A percentile compares a stretch with the other conserved stretches of the same genome.
phyloP scores from a whole-genome alignment of 805 yeast genomes.

The Dipodascus geniculatus region DNA sequence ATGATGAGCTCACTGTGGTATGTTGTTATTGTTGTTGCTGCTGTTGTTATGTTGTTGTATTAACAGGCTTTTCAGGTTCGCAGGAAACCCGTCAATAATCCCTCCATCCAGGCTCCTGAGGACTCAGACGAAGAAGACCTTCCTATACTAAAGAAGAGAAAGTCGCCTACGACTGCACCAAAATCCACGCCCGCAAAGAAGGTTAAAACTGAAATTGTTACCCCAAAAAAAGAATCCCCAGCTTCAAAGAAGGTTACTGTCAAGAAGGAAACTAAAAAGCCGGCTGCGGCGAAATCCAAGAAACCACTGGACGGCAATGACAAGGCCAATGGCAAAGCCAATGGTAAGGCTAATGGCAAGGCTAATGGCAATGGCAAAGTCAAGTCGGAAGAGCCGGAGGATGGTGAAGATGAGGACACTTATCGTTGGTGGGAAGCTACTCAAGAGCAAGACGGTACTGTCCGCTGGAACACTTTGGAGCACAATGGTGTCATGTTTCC shows the following conservation, averaged over 20 bases:
- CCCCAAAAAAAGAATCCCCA: neutral
- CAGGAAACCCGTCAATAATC: neutral
- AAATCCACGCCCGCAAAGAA: neutral
- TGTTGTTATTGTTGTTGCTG: too few species aligned
- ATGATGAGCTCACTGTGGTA: neutral
- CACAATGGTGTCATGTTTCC: conserved; percentile 93
- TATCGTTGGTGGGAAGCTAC: conserved; percentile 77
- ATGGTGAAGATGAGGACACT: conserved; percentile 49
- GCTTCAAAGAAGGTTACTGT: conserved; percentile 2
- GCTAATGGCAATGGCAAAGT: conserved; percentile 3
- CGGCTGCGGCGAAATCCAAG: conserved; percentile 4
- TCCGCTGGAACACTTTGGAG: conserved; percentile 76
- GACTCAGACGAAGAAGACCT: conserved; percentile 7
- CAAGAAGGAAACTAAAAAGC: conserved; percentile 4
- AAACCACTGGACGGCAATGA: neutral
- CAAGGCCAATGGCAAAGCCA: conserved; percentile 3
- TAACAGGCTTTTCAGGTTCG: too few species aligned
- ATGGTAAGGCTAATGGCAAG: conserved; percentile 4
- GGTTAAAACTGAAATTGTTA: neutral
- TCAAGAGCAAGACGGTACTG: conserved; percentile 51
- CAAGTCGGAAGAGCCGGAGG: conserved; percentile 21
- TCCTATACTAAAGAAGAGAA: conserved; percentile 3
- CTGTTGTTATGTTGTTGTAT: too few species aligned
- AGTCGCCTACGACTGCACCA: neutral
- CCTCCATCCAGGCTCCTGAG: neutral